Evolutionary conservation across 805 yeast genomes (phyloP).

Genomic region (Spathaspora sp.): DNA sequence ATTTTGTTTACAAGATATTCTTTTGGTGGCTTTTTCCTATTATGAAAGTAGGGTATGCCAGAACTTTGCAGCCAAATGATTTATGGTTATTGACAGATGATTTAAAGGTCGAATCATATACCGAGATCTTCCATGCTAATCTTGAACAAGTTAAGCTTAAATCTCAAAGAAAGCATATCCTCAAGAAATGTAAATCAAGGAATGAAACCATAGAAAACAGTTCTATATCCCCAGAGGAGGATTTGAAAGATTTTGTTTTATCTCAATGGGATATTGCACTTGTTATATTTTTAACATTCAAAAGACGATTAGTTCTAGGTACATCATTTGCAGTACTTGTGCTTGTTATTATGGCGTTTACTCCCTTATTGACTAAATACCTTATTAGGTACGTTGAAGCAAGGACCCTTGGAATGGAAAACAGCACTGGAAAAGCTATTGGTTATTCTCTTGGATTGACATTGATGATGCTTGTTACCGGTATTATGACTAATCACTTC

Average conservation of each 20-base stretch:
- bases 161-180: slow-evolving; percentile 12
- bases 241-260: slow-evolving; percentile 22
- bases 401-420: slow-evolving; percentile 15
- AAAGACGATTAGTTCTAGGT: slow-evolving; percentile 12
- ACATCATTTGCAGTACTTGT: not conserved
- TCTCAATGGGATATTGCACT: slow-evolving; percentile 14
- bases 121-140: slow-evolving; percentile 8
- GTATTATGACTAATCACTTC: slow-evolving; percentile 47
- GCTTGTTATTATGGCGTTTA: slow-evolving; percentile 6
- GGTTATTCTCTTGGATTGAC: slow-evolving; percentile 12
- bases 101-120: slow-evolving; percentile 24
- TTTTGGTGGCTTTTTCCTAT: slow-evolving; percentile 67
- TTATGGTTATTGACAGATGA: slow-evolving; percentile 34
- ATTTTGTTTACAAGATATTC: slow-evolving; percentile 36
- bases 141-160: slow-evolving; percentile 1
- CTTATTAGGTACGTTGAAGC: slow-evolving; percentile 29
- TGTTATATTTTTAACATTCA: slow-evolving; percentile 23
- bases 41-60: slow-evolving; percentile 58
- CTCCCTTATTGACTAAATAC: slow-evolving; percentile 24
- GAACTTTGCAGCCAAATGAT: slow-evolving; percentile 62
- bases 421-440: slow-evolving; percentile 21
- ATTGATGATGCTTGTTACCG: too few species aligned
- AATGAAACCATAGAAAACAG: slow-evolving; percentile 14
- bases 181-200: slow-evolving; percentile 19
- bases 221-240: slow-evolving; percentile 15